A percentile compares a stretch with the other conserved stretches of the same genome.
Conservation (phyloP, 805 yeast species). For the Lipomyces sp. region DNA sequence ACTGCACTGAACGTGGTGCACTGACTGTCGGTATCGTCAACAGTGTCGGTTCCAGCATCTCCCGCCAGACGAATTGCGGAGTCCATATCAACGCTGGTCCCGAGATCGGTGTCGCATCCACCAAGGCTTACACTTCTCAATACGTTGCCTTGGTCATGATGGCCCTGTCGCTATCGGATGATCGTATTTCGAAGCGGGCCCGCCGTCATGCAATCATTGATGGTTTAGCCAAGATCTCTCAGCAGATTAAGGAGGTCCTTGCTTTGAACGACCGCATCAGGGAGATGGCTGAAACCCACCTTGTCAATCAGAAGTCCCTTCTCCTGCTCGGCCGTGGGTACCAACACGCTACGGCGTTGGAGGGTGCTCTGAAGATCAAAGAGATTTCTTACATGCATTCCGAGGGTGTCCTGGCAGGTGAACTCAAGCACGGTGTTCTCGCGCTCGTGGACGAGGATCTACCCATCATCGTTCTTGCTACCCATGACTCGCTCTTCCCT, state of each 20-base stretch:
- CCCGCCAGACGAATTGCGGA: slow-evolving; percentile 98
- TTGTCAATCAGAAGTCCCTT: slow-evolving; percentile 83
- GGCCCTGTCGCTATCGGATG: slow-evolving; percentile 93
- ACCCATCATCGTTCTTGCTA: slow-evolving; percentile 95
- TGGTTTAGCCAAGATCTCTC: slow-evolving; percentile 82
- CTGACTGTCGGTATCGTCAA: slow-evolving; percentile 96
- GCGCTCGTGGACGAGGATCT: slow-evolving; percentile 93
- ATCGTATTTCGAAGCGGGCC: slow-evolving; percentile 71
- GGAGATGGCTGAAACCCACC: slow-evolving; percentile 68
- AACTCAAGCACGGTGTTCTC: slow-evolving; percentile 95
- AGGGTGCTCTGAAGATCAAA: slow-evolving; percentile 97
- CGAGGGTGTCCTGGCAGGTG: slow-evolving; percentile 99
- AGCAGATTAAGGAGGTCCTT: slow-evolving; percentile 79
- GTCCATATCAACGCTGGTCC: slow-evolving; percentile 99
- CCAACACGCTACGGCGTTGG: slow-evolving; percentile 95
- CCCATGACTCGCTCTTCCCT: slow-evolving; percentile 94
- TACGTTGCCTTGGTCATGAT: slow-evolving; percentile 96
- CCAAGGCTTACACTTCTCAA: slow-evolving; percentile 98
- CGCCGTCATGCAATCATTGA: slow-evolving; percentile 86
- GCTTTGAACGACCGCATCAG: slow-evolving; percentile 74
- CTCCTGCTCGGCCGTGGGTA: slow-evolving; percentile 95
- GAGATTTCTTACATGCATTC: slow-evolving; percentile 99
- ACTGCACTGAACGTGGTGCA: slow-evolving; percentile 96
- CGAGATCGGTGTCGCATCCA: slow-evolving; percentile 98
- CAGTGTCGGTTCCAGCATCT: slow-evolving; percentile 94